A percentile compares a stretch with the other conserved stretches of the same genome.
These are phyloP conservation scores for Ceratonia siliqua DNA, from an alignment of 306 rosid species.

Conservation along the genomic window DNA sequence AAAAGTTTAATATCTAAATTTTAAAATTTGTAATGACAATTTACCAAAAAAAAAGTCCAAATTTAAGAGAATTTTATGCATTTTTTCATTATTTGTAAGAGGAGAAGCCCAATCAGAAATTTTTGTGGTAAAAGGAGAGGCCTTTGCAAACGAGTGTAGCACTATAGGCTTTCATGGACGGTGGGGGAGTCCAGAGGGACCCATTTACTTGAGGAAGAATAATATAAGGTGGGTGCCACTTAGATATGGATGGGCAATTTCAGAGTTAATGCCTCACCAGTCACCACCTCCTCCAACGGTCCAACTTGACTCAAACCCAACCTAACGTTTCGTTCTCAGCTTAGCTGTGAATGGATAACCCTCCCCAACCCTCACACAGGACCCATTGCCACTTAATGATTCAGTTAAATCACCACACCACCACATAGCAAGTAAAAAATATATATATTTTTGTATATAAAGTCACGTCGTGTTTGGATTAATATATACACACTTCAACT, in stretches of 20 bases:
- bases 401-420: not conserved
- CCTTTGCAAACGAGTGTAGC: constrained; percentile 28
- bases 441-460: too few species aligned
- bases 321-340: constrained; percentile 33
- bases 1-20: too few species aligned
- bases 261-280: constrained; percentile 46
- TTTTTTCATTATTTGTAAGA: not conserved
- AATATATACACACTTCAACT: too few species aligned
- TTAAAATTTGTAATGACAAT: too few species aligned
- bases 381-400: not conserved
- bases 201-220: constrained; percentile 43
- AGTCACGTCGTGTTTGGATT: too few species aligned
- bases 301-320: not conserved
- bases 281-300: constrained; percentile 16
- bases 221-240: constrained; percentile 48
- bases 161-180: constrained; percentile 32
- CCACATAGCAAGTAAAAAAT: not conserved
- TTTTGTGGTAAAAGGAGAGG: constrained; percentile 39
- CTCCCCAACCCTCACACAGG: constrained; percentile 23
- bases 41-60: too few species aligned
- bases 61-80: too few species aligned
- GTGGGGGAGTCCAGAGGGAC: constrained; percentile 40
- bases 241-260: constrained; percentile 42
- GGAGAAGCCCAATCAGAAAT: constrained; percentile 19
- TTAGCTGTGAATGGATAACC: constrained; percentile 37